A percentile compares a stretch with the other conserved stretches of the same genome.
These are phyloP conservation scores for Neurospora sp. DNA, from an alignment of 495 filamentous ascomycete genomes.

Conservation along the genomic window DNA sequence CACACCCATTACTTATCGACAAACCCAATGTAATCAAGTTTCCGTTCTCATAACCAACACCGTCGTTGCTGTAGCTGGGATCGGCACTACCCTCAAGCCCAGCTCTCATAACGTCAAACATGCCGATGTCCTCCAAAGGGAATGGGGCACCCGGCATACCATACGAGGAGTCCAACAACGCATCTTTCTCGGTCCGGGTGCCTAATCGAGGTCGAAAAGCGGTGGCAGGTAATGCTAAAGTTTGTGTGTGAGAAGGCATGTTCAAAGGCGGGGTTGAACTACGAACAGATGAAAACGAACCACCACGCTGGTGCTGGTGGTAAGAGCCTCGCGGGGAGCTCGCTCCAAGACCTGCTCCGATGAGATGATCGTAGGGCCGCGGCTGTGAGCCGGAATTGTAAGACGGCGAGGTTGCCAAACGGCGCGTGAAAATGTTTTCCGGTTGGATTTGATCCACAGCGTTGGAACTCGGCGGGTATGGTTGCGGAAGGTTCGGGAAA, in stretches of 20 bases:
- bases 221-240: constrained; percentile 25
- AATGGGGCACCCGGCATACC: constrained; percentile 6
- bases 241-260: constrained; percentile 30
- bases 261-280: constrained; percentile 32
- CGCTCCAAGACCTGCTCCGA: neutral
- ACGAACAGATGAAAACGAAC: constrained; percentile 27
- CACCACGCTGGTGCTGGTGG: constrained; percentile 14
- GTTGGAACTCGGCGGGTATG: neutral
- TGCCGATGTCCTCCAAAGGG: constrained; percentile 7
- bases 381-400: neutral
- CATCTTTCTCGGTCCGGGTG: constrained; percentile 23
- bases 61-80: constrained; percentile 5
- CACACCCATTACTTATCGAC: constrained; percentile 11
- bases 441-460: neutral
- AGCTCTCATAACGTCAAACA: constrained; percentile 7
- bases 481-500: neutral
- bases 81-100: constrained; percentile 3
- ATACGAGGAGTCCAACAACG: constrained; percentile 7
- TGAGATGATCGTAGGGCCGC: neutral
- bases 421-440: neutral
- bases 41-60: constrained; percentile 5
- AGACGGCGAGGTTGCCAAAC: neutral
- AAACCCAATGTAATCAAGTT: constrained; percentile 22
- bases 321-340: neutral
- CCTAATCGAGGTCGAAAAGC: constrained; percentile 14